These are phyloP conservation scores for Talaromyces islandicus DNA, from an alignment of 2,329 filamentous ascomycete genomes.

Conservation along the genomic window DNA sequence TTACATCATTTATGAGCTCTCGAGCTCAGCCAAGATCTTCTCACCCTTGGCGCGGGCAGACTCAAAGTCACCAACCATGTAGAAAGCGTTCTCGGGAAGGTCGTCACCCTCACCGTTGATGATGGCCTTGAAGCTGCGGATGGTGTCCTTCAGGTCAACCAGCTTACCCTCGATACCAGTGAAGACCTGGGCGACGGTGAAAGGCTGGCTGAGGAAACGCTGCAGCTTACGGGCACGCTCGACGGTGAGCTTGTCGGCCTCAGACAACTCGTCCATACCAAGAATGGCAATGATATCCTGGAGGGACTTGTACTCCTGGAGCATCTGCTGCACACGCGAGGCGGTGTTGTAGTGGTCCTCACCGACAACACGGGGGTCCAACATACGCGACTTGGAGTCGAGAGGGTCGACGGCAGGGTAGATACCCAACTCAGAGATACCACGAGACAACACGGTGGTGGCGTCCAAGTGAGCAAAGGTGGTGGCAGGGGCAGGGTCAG, in stretches of 20 bases:
- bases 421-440: slow-evolving; percentile 99
- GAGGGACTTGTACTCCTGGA: slow-evolving; percentile 99
- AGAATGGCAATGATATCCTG: slow-evolving; percentile 99
- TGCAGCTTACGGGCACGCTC: slow-evolving; percentile 99
- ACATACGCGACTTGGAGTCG: slow-evolving; percentile 98
- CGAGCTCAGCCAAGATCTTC: slow-evolving; percentile 97
- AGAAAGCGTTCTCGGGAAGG: slow-evolving; percentile 88
- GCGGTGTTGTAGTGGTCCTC: slow-evolving; percentile 96
- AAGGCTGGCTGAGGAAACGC: slow-evolving; percentile 99
- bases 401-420: slow-evolving; percentile 99
- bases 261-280: slow-evolving; percentile 99
- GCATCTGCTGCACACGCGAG: slow-evolving; percentile 94
- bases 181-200: slow-evolving; percentile 73
- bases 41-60: slow-evolving; percentile 94
- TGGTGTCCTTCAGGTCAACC: slow-evolving; percentile 98
- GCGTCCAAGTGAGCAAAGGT: slow-evolving; percentile 99
- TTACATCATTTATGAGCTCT: slow-evolving; percentile 46
- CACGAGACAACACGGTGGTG: slow-evolving; percentile 99
- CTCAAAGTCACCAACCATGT: slow-evolving; percentile 97
- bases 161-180: slow-evolving; percentile 89
- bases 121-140: slow-evolving; percentile 94
- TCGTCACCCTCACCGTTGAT: slow-evolving; percentile 91
- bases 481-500: slow-evolving; percentile 97
- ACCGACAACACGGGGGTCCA: slow-evolving; percentile 97
- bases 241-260: slow-evolving; percentile 98